Conservation (phyloP, 2,329 filamentous ascomycete genomes). For the Alternaria conjuncta region DNA sequence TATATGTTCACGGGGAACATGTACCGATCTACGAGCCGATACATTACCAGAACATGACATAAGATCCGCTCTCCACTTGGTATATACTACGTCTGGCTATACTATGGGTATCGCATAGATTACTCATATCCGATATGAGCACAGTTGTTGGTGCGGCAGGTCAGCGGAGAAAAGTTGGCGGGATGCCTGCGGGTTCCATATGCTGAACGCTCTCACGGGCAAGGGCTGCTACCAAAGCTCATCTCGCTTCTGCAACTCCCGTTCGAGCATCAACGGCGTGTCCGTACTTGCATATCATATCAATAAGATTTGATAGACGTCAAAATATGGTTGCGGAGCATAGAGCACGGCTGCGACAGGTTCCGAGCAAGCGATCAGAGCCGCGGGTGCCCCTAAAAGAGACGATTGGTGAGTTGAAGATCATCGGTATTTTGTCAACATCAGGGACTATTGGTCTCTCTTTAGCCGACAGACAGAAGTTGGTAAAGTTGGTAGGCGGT, state of each 20-base stretch:
- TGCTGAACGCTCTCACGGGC: no score
- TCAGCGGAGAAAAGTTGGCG: constrained; percentile 21
- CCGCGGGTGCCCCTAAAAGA: constrained; percentile 7
- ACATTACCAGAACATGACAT: neutral
- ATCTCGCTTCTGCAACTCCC: constrained; percentile 8
- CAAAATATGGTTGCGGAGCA: constrained; percentile 2
- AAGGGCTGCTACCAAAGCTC: neutral
- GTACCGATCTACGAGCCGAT: neutral
- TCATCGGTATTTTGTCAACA: neutral
- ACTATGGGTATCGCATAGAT: neutral
- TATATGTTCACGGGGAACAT: neutral
- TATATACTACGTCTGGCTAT: neutral
- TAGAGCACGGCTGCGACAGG: neutral
- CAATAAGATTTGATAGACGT: constrained; percentile 4
- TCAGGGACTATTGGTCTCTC: constrained; percentile 1
- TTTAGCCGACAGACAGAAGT: constrained; percentile 12
- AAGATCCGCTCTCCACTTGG: neutral
- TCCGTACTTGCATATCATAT: constrained; percentile 3
- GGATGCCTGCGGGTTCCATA: constrained; percentile 16
- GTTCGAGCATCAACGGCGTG: neutral
- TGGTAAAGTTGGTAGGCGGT: neutral
- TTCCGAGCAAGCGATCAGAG: constrained; percentile 11
- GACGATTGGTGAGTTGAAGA: constrained; percentile 12
- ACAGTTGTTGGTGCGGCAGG: neutral
- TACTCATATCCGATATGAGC: neutral